phyloP scores from a whole-genome alignment of 805 yeast species.

The Metschnikowia vanudenii region DNA sequence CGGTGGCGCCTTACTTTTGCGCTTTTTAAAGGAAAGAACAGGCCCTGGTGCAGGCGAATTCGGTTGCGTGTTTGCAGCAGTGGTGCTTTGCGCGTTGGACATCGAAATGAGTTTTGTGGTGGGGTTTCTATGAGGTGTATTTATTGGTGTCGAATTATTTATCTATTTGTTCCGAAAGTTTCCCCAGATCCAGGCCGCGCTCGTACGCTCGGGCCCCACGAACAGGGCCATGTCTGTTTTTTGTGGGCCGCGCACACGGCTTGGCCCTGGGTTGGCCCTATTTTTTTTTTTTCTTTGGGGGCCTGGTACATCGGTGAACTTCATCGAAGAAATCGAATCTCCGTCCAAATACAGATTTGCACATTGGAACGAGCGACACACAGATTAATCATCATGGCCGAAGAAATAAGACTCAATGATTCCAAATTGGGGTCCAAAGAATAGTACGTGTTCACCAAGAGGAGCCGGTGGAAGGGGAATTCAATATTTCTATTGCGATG shows the following conservation, averaged over 20 bases:
- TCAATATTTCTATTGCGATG: too few relatives aligned
- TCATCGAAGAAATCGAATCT: too few relatives aligned
- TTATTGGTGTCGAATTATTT: too few relatives aligned
- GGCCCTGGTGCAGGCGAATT: slow-evolving; percentile 15
- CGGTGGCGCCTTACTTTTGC: slow-evolving; percentile 4
- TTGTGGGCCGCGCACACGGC: not conserved
- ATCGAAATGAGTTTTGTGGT: not conserved
- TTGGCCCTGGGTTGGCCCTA: too few relatives aligned
- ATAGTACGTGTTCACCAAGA: slow-evolving; percentile 60
- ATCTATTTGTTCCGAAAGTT: not conserved
- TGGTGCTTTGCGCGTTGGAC: not conserved
- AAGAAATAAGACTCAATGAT: slow-evolving; percentile 53
- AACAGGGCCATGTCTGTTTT: too few relatives aligned
- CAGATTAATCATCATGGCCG: slow-evolving; percentile 3
- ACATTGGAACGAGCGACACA: too few relatives aligned
- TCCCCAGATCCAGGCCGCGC: not conserved
- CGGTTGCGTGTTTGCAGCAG: not conserved
- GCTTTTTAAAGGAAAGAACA: slow-evolving; percentile 33
- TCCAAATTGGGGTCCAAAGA: slow-evolving; percentile 85
- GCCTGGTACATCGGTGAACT: too few relatives aligned
- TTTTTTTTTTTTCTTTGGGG: too few relatives aligned
- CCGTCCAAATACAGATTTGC: too few relatives aligned
- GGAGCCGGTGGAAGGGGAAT: too few relatives aligned
- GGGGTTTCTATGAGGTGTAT: too few relatives aligned
- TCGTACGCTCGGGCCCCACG: too few relatives aligned